These are phyloP conservation scores for Cryptococcus sp. DNA, from an alignment of 1,284 basidiomycete genomes.

Conservation along the genomic window DNA sequence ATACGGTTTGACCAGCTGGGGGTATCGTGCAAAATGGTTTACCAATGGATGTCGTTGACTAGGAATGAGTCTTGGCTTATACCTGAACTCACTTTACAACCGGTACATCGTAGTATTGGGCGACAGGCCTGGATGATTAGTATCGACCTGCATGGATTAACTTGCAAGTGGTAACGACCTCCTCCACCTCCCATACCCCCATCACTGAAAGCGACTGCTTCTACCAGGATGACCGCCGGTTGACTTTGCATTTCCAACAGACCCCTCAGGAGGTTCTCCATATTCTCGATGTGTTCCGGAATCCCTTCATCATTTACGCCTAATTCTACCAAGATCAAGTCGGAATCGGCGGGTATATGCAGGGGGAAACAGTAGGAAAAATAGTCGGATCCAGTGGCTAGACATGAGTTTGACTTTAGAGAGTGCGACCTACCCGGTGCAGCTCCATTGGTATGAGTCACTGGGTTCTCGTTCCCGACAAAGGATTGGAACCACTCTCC, in stretches of 20 bases:
- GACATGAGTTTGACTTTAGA: background rate
- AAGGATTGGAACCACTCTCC: slow-evolving; percentile 33
- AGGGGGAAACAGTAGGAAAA: slow-evolving; percentile 46
- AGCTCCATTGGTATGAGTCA: slow-evolving; percentile 37
- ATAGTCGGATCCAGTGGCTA: slow-evolving; percentile 45
- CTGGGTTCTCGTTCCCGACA: slow-evolving; percentile 17
- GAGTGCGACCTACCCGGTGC: slow-evolving; percentile 27
- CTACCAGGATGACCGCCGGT: slow-evolving; percentile 42
- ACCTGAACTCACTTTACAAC: slow-evolving; percentile 7
- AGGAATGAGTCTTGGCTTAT: slow-evolving; percentile 25
- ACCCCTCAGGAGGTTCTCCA: slow-evolving; percentile 46
- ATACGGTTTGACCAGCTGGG: slow-evolving; percentile 38
- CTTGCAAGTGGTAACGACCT: slow-evolving; percentile 41
- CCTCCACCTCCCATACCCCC: slow-evolving; percentile 46
- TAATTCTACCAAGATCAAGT: slow-evolving; percentile 43
- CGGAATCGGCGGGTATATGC: slow-evolving; percentile 37
- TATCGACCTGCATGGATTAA: background rate
- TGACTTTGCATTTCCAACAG: slow-evolving; percentile 33
- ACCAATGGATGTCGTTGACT: slow-evolving; percentile 40
- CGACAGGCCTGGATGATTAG: slow-evolving; percentile 27
- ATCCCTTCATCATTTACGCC: slow-evolving; percentile 45
- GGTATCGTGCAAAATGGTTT: slow-evolving; percentile 43
- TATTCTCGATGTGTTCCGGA: slow-evolving; percentile 42
- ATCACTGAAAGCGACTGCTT: slow-evolving; percentile 39
- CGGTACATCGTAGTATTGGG: slow-evolving; percentile 41